Percentiles rank a stretch among this genome's conserved stretches.
These are phyloP conservation scores for Ceratocystis ficicola DNA, from an alignment of 2,329 filamentous ascomycete genomes.

Conservation along the genomic window DNA sequence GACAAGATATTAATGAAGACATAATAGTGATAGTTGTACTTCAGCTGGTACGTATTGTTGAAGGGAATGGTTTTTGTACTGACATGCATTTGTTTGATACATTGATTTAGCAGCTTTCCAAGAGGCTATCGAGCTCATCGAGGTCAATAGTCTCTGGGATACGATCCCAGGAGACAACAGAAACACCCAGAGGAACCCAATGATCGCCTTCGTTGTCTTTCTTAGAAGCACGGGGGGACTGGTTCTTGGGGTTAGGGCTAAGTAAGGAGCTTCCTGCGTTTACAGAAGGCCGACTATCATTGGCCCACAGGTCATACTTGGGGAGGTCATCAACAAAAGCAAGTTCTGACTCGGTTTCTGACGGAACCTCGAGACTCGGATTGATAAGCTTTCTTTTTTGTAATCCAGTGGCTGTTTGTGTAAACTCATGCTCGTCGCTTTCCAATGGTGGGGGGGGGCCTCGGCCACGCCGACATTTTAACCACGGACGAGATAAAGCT, in stretches of 20 bases:
- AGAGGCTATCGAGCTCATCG: conserved; percentile 80
- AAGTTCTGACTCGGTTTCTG: conserved; percentile 28
- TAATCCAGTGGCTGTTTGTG: conserved; percentile 80
- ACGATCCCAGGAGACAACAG: conserved; percentile 43
- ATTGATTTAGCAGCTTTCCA: conserved; percentile 54
- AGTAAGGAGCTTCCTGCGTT: conserved; percentile 28
- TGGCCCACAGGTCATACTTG: conserved; percentile 22
- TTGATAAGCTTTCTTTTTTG: conserved; percentile 51
- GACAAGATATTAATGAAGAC: not conserved
- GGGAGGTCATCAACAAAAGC: conserved; percentile 33
- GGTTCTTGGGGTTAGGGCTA: conserved; percentile 23
- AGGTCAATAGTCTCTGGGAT: conserved; percentile 84
- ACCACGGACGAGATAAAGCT: conserved; percentile 37
- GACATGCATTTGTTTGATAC: not conserved
- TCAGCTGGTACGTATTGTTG: not conserved
- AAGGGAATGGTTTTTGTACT: not conserved
- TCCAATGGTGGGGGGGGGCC: conserved; percentile 82
- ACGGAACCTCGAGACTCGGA: conserved; percentile 26
- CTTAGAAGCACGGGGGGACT: conserved; percentile 24
- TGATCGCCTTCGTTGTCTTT: conserved; percentile 34
- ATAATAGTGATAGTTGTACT: not conserved
- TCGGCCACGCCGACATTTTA: conserved; percentile 36
- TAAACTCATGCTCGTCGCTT: conserved; percentile 93
- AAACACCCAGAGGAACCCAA: conserved; percentile 28
- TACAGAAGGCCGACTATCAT: conserved; percentile 26